A percentile compares a stretch with the other conserved stretches of the same genome.
These are phyloP conservation scores for Moesziomyces parantarcticus DNA, from an alignment of 1,284 basidiomycete species.

Conservation along the genomic window DNA sequence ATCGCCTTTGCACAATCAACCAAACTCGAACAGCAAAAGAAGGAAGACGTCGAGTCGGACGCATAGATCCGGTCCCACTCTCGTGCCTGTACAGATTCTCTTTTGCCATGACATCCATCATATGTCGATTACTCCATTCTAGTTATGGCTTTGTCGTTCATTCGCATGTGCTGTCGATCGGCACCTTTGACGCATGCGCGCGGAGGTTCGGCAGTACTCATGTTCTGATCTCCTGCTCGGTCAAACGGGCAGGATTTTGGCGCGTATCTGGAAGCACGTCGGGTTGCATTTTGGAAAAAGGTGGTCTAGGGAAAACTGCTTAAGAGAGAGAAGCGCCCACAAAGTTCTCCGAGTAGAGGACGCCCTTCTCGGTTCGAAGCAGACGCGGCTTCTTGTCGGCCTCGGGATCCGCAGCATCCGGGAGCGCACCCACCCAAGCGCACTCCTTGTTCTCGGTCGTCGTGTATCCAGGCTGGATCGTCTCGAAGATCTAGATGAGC, in stretches of 20 bases:
- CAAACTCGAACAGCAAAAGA: conserved; percentile 28
- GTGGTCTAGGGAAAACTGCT: neutral
- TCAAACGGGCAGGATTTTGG: neutral
- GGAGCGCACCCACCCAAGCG: conserved; percentile 63
- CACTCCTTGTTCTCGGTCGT: conserved; percentile 54
- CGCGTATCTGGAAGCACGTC: neutral
- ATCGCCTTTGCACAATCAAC: neutral
- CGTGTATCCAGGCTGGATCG: conserved; percentile 65
- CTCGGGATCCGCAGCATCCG: conserved; percentile 55
- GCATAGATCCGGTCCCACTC: conserved; percentile 29
- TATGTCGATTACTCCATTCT: neutral
- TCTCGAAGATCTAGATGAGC: conserved; percentile 61
- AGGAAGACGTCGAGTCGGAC: conserved; percentile 50
- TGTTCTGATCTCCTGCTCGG: no score
- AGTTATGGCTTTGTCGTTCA: no score
- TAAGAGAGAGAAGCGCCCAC: conserved; percentile 62
- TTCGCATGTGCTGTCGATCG: no score
- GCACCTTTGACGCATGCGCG: no score
- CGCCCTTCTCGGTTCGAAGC: conserved; percentile 59
- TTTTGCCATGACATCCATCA: conserved; percentile 1
- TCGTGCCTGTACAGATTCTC: neutral
- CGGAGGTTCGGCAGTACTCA: no score
- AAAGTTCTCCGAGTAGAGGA: conserved; percentile 55
- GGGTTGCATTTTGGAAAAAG: neutral
- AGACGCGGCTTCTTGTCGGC: conserved; percentile 59